Conservation (phyloP, 805 yeast species). For the Wickerhamomyces canadensis region DNA sequence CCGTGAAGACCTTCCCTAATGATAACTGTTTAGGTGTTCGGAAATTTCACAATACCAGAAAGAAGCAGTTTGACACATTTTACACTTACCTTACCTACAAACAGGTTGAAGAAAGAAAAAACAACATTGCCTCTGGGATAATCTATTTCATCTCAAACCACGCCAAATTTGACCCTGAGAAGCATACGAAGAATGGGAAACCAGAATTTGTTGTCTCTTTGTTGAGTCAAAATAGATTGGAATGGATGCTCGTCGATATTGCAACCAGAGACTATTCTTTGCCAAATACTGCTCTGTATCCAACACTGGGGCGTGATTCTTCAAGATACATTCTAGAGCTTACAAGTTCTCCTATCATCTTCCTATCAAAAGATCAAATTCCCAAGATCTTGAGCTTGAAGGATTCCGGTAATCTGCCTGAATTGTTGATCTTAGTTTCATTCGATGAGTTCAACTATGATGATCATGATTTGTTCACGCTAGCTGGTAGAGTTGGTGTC, state of each 20-base stretch:
- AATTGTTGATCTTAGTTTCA: slow-evolving; percentile 46
- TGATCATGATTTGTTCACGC: slow-evolving; percentile 28
- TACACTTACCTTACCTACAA: slow-evolving; percentile 24
- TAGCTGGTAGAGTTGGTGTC: slow-evolving; percentile 26
- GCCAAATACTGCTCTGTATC: slow-evolving; percentile 45
- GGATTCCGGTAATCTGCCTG: slow-evolving; percentile 24
- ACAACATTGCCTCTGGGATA: slow-evolving; percentile 36
- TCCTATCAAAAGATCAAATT: slow-evolving; percentile 46
- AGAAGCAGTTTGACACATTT: slow-evolving; percentile 16
- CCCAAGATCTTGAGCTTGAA: slow-evolving; percentile 39
- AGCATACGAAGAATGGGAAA: slow-evolving; percentile 7
- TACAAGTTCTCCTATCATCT: slow-evolving; percentile 56
- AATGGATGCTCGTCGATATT: slow-evolving; percentile 64
- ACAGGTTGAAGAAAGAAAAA: slow-evolving; percentile 28
- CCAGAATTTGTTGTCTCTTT: slow-evolving; percentile 46
- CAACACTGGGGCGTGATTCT: slow-evolving; percentile 51
- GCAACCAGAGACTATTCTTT: slow-evolving; percentile 54
- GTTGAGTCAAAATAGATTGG: slow-evolving; percentile 48
- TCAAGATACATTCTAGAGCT: slow-evolving; percentile 54
- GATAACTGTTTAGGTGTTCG: slow-evolving; percentile 35
- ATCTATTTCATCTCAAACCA: slow-evolving; percentile 22
- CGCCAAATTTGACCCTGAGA: slow-evolving; percentile 6
- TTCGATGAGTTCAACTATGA: slow-evolving; percentile 41
- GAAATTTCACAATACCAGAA: slow-evolving; percentile 16
- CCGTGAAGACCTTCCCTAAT: slow-evolving; percentile 25